Evolutionary conservation across 148 eudicot species (phyloP).

Genomic region (Spergularia bocconei): DNA sequence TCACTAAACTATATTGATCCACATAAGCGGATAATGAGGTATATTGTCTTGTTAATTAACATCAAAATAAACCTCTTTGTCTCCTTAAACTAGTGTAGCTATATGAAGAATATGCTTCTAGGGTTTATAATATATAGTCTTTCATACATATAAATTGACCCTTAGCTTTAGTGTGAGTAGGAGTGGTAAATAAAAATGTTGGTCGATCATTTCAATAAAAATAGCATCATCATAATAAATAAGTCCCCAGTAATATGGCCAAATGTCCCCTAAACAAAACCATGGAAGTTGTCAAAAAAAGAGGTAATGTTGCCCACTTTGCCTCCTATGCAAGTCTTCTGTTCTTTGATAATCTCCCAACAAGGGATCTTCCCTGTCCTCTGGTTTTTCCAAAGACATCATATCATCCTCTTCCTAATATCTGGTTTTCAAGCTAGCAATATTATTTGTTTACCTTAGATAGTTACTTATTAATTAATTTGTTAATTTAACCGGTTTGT

Average conservation of each 20-base stretch:
- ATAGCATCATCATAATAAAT: constrained; percentile 18
- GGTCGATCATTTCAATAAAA: constrained; percentile 16
- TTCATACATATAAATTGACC: neutral
- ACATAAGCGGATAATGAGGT: constrained; percentile 36
- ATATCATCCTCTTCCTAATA: constrained; percentile 5
- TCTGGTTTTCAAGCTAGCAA: neutral
- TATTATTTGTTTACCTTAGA: constrained; percentile 3
- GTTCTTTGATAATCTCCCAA: constrained; percentile 33
- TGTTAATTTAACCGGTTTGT: neutral
- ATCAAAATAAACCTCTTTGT: constrained; percentile 26
- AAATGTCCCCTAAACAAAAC: constrained; percentile 32
- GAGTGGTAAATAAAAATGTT: neutral
- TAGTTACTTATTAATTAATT: neutral
- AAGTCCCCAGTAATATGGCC: constrained; percentile 21
- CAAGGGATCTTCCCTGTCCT: constrained; percentile 35
- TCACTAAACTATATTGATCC: constrained; percentile 27
- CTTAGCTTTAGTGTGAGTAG: constrained; percentile 1
- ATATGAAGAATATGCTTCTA: constrained; percentile 28
- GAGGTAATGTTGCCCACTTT: constrained; percentile 30
- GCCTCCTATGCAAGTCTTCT: constrained; percentile 30
- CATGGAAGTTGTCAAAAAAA: constrained; percentile 32
- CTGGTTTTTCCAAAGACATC: constrained; percentile 26
- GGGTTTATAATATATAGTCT: constrained; percentile 22
- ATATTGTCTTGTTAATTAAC: constrained; percentile 27
- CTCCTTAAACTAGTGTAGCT: constrained; percentile 25